A percentile compares a stretch with the other conserved stretches of the same genome.
These are phyloP conservation scores for Citrus unshiu DNA, from an alignment of 345 rosid genomes.

Conservation along the genomic window DNA sequence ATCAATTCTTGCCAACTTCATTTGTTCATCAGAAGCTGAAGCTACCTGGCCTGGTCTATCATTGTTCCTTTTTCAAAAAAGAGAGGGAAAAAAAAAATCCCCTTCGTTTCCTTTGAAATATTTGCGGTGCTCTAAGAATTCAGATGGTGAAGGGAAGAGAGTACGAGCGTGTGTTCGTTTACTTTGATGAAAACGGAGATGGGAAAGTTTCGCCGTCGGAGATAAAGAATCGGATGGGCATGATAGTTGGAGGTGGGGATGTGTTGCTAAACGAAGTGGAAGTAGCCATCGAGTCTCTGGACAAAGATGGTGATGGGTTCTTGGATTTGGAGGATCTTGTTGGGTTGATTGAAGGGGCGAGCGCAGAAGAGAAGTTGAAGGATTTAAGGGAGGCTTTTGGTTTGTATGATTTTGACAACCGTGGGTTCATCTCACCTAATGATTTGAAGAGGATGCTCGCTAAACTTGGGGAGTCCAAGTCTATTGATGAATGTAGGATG, in stretches of 20 bases:
- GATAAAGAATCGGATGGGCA: conserved; percentile 24
- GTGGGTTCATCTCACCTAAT: conserved; percentile 38
- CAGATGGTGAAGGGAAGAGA: conserved; percentile 1
- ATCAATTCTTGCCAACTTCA: not conserved
- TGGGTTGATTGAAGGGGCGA: conserved; percentile 39
- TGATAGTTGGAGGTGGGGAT: conserved; percentile 28
- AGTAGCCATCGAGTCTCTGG: conserved; percentile 23
- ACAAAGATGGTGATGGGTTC: conserved; percentile 47
- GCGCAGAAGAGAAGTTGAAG: conserved; percentile 42
- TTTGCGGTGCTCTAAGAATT: too few species aligned
- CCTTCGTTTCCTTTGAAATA: not conserved
- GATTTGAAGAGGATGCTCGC: conserved; percentile 38
- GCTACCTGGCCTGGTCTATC: not conserved
- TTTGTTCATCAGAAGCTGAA: not conserved
- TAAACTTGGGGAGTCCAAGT: conserved; percentile 39
- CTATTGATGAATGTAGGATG: conserved; percentile 35
- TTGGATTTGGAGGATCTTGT: conserved; percentile 42
- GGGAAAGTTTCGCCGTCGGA: conserved; percentile 48
- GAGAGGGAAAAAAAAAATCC: not conserved
- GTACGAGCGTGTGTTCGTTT: conserved; percentile 26
- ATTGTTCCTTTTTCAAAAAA: not conserved
- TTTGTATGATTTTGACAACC: conserved; percentile 38
- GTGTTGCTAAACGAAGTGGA: conserved; percentile 29
- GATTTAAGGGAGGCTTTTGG: conserved; percentile 43
- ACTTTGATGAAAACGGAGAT: conserved; percentile 40